Evolutionary conservation across 805 yeast species (phyloP).

Genomic region (Candida incommunis): DNA sequence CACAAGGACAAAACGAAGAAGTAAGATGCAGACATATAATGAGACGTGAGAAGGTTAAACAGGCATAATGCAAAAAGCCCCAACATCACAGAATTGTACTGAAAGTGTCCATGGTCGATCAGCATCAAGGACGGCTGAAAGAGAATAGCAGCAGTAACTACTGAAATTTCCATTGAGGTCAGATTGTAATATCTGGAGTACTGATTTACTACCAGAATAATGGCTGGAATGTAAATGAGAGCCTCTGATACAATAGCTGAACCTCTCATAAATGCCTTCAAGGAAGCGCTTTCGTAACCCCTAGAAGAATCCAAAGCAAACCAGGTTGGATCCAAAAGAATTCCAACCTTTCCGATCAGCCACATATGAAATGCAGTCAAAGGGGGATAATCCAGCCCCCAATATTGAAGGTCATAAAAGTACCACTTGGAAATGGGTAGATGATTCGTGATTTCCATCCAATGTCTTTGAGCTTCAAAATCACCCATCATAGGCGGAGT

Average conservation of each 20-base stretch:
- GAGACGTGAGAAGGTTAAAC: conserved; percentile 43
- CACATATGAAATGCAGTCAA: conserved; percentile 89
- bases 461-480: conserved; percentile 95
- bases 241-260: conserved; percentile 69
- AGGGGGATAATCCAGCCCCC: conserved; percentile 98
- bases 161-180: conserved; percentile 60
- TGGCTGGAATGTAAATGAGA: conserved; percentile 64
- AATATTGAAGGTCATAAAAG: conserved; percentile 73
- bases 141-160: conserved; percentile 64
- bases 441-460: conserved; percentile 84
- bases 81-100: conserved; percentile 86
- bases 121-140: conserved; percentile 72
- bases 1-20: conserved; percentile 66
- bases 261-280: conserved; percentile 76
- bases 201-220: conserved; percentile 55
- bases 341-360: conserved; percentile 58
- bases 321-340: conserved; percentile 53
- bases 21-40: conserved; percentile 52
- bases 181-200: conserved; percentile 43
- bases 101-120: conserved; percentile 96
- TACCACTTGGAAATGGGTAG: conserved; percentile 75
- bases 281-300: conserved; percentile 51
- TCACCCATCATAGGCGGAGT: conserved; percentile 82
- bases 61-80: conserved; percentile 66
- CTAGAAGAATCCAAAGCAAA: conserved; percentile 59